phyloP scores from a whole-genome alignment of 2,329 filamentous ascomycete species.

The Hypoxylon sp. region DNA sequence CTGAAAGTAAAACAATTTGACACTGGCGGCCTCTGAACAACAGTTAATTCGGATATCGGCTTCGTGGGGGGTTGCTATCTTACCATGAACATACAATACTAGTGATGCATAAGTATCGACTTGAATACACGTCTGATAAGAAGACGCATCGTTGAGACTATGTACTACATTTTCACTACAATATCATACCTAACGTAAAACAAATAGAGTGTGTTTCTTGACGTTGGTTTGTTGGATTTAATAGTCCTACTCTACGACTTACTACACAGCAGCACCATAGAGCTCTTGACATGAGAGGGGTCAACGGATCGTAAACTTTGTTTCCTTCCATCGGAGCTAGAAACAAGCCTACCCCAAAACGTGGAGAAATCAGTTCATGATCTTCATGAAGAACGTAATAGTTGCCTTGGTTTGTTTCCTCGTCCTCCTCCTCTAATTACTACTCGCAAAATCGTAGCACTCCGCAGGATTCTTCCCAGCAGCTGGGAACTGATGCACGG shows the following conservation, averaged over 20 bases:
- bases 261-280: neutral
- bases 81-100: constrained; percentile 1
- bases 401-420: constrained; percentile 26
- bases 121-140: neutral
- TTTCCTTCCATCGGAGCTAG: constrained; percentile 25
- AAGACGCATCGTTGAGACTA: neutral
- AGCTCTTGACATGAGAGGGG: neutral
- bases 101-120: neutral
- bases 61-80: constrained; percentile 10
- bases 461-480: constrained; percentile 26
- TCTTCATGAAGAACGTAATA: constrained; percentile 33
- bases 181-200: neutral
- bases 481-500: constrained; percentile 41
- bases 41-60: constrained; percentile 6
- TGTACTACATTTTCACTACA: neutral
- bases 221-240: constrained; percentile 1
- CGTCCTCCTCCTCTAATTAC: constrained; percentile 26
- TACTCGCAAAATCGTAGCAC: constrained; percentile 16
- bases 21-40: constrained; percentile 25
- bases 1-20: constrained; percentile 4
- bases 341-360: constrained; percentile 25
- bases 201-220: neutral
- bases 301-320: constrained; percentile 16
- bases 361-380: constrained; percentile 40
- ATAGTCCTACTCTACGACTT: no score